Base-by-base conservation (phyloP, 495 filamentous ascomycete species). In the Thermothielavioides terrestris region DNA sequence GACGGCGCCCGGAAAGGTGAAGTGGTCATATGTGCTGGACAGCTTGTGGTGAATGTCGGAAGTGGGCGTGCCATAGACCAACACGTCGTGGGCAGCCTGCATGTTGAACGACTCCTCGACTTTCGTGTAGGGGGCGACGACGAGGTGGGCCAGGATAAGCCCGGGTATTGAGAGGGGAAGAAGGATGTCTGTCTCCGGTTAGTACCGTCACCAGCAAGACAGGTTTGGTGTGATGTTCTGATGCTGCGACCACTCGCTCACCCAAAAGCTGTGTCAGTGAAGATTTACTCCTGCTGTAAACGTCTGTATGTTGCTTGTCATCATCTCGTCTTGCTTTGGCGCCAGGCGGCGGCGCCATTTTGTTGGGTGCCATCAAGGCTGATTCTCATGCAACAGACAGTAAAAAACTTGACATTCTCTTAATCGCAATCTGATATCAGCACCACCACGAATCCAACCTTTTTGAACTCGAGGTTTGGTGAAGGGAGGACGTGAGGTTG, bases 91-190 rank as follows among this genome's bases (percentile, higher is more conserved):
- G 6, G 83, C 82, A 0, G 92, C 92, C 63, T 99, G 92, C 44
- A 97, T 81, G 57, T 95, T 95, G 77, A 99, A 99, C 0, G 90
- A 96, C 69, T 99, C 92, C 63, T 99, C 92, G 47, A 99, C 94
- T 67, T 99, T 99, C 41, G 94, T 96, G 71, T 92, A 96, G 1
- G 92, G 94, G 14, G 94, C 82, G 8, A 79, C 66, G 47, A 81
- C 51, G 42, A 95, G 78, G 65, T 99, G 91, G 22, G 88, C 42
- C 17, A 90, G 61, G 54, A 95, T 78, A 30, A 88, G 63, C 2
- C 64, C 54, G 2, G 85, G 84, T 49, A 94, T 77, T 25, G 78
- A 66, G 49, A 77, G 62, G 14, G 66, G 69, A 34, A 84, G 69
- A 27, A 79, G 52, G 15, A 62, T 36, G 53, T 84, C 80, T 84